Evolutionary conservation across 192 early-diverging fungal species (phyloP).

Genomic region (Coemansia sp.): DNA sequence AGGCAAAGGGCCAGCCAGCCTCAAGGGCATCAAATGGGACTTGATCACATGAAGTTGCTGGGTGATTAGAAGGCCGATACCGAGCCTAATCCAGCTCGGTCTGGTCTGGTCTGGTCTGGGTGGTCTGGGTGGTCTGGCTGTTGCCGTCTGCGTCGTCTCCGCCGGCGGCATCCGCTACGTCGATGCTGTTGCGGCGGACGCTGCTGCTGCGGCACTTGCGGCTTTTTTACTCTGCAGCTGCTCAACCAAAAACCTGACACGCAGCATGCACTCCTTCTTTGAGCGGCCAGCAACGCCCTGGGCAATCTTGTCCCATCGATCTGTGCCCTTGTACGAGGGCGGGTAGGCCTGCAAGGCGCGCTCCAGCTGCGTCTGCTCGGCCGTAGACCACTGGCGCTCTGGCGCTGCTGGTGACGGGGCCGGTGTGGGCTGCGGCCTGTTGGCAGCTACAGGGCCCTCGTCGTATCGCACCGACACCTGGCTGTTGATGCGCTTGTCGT

Average conservation of each 20-base stretch:
- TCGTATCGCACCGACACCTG: conserved; percentile 24
- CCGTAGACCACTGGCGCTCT: conserved; percentile 52
- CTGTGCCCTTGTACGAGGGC: conserved; percentile 53
- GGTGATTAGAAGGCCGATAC: no score
- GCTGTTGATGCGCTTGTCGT: not conserved
- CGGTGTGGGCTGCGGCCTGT: not conserved
- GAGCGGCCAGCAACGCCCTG: conserved; percentile 54
- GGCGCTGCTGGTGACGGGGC: not conserved
- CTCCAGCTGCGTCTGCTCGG: conserved; percentile 56
- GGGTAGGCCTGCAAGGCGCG: conserved; percentile 58
- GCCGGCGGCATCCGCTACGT: no score
- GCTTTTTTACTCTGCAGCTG: conserved; percentile 15
- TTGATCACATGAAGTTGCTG: no score
- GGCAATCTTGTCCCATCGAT: conserved; percentile 67
- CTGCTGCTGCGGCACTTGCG: not conserved
- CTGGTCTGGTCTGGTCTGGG: no score
- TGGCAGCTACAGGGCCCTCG: conserved; percentile 3
- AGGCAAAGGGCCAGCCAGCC: no score
- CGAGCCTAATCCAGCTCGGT: no score
- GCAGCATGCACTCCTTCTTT: conserved; percentile 62
- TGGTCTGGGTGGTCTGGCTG: no score
- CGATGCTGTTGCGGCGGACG: not conserved
- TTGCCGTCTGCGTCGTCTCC: no score
- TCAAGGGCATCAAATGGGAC: no score
- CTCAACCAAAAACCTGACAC: conserved; percentile 50